A percentile compares a stretch with the other conserved stretches of the same genome.
phyloP scores from a whole-genome alignment of 176 grass and related monocot species.

The Rhynchospora tenuis region DNA sequence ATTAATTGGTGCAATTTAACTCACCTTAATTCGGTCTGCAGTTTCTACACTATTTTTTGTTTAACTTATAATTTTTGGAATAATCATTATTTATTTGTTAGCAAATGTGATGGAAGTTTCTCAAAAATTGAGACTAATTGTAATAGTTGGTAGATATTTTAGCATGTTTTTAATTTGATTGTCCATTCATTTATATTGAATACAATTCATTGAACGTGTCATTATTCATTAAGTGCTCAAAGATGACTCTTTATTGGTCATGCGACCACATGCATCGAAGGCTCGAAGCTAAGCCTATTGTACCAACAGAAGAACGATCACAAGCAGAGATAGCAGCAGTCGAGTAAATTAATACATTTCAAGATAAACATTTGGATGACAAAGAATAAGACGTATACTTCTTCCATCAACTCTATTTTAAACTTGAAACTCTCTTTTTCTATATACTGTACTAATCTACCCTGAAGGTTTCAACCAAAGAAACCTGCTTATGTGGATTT shows the following conservation, averaged over 20 bases:
- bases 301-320: background rate
- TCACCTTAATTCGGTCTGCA: background rate
- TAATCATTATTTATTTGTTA: background rate
- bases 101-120: background rate
- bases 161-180: background rate
- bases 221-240: background rate
- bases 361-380: background rate
- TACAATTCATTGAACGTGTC: background rate
- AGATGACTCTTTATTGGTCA: background rate
- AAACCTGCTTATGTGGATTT: background rate
- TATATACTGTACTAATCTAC: background rate
- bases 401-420: background rate
- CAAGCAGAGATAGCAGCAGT: constrained; percentile 1
- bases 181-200: background rate
- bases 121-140: background rate
- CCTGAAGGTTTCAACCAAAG: constrained; percentile 7
- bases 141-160: background rate
- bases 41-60: background rate
- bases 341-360: background rate
- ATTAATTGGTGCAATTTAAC: background rate
- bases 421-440: background rate
- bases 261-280: background rate
- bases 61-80: background rate
- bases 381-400: background rate
- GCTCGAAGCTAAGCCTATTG: background rate